Conservation (phyloP, 129 eudicot genomes). For the Tanacetum coccineum region DNA sequence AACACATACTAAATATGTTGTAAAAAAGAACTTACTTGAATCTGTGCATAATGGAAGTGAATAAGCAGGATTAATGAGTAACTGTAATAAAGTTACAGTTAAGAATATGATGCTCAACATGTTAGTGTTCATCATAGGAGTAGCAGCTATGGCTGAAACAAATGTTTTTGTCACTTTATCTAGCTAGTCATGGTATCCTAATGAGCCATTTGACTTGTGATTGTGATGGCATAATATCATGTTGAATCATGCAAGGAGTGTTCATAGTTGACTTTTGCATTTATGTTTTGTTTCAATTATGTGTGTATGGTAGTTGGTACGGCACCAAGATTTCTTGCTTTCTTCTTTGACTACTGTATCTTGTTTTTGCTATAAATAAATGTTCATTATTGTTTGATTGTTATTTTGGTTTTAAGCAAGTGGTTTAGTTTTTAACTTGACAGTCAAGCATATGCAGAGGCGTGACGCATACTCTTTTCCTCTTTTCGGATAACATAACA, state of each 20-base stretch:
- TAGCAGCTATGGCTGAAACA: slow-evolving; percentile 26
- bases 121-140: slow-evolving; percentile 10
- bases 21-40: slow-evolving; percentile 29
- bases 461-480: too few relatives aligned
- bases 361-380: background rate
- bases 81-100: slow-evolving; percentile 10
- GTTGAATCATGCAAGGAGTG: slow-evolving; percentile 28
- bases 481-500: too few relatives aligned
- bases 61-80: slow-evolving; percentile 24
- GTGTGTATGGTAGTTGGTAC: slow-evolving; percentile 38
- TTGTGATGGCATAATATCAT: slow-evolving; percentile 18
- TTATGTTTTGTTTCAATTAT: slow-evolving; percentile 14
- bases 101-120: slow-evolving; percentile 14
- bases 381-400: background rate
- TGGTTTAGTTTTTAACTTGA: background rate
- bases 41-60: slow-evolving; percentile 49
- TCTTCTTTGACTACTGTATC: background rate
- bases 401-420: background rate
- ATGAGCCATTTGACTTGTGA: slow-evolving; percentile 15
- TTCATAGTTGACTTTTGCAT: slow-evolving; percentile 45
- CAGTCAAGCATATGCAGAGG: too few relatives aligned
- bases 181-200: slow-evolving; percentile 18
- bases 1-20: background rate
- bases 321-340: slow-evolving; percentile 19
- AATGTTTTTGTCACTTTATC: slow-evolving; percentile 10